Evolutionary conservation across 192 early-diverging fungal species (phyloP).

Genomic region (Backusella tarrabulga): DNA sequence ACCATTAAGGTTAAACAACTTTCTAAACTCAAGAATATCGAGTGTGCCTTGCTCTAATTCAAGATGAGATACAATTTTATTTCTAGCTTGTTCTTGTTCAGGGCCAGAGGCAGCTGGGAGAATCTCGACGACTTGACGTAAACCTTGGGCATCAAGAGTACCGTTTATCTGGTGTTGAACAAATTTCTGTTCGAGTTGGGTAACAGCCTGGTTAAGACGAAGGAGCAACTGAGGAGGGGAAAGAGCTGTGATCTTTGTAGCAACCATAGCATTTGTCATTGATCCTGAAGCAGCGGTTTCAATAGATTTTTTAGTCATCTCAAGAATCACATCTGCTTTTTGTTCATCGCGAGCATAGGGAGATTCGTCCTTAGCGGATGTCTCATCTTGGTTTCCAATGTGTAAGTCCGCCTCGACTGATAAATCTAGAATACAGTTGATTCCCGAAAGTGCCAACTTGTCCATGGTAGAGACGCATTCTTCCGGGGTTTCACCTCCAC

Average conservation of each 20-base stretch:
- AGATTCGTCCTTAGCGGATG: constrained; percentile 12
- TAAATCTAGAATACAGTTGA: constrained; percentile 87
- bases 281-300: constrained; percentile 55
- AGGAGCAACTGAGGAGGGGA: constrained; percentile 72
- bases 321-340: constrained; percentile 65
- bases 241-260: constrained; percentile 87
- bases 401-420: constrained; percentile 80
- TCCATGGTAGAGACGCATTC: constrained; percentile 87
- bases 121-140: constrained; percentile 35
- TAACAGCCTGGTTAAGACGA: constrained; percentile 62
- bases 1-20: constrained; percentile 19
- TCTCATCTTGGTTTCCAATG: constrained; percentile 47
- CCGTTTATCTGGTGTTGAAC: constrained; percentile 36
- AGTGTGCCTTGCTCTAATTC: constrained; percentile 5
- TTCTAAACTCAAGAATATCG: constrained; percentile 15
- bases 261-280: constrained; percentile 73
- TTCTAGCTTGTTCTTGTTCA: not conserved
- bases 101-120: constrained; percentile 22
- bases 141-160: constrained; percentile 34
- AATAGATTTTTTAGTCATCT: constrained; percentile 70
- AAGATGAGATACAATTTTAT: not conserved
- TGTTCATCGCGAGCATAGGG: constrained; percentile 45
- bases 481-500: constrained; percentile 82
- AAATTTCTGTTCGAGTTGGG: constrained; percentile 47
- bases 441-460: constrained; percentile 52